These are phyloP conservation scores for Plantago ovata DNA, from an alignment of 257 asterid species.

Conservation along the genomic window DNA sequence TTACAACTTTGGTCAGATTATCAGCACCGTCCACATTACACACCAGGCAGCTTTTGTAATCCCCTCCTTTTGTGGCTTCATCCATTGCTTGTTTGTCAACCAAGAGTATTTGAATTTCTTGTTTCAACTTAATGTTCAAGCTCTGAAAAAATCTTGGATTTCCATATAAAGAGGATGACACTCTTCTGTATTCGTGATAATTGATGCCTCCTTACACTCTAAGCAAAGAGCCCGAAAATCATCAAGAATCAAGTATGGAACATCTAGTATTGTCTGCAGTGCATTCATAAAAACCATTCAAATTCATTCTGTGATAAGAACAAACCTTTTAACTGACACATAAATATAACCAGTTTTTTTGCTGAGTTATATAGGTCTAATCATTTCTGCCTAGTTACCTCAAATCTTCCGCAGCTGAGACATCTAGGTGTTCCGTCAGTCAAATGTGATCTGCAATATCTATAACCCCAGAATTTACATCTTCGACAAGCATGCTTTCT, in stretches of 20 bases:
- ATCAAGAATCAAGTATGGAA: constrained; percentile 66
- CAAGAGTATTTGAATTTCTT: constrained; percentile 80
- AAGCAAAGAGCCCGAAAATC: constrained; percentile 88
- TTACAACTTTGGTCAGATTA: too few species aligned
- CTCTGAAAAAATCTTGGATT: constrained; percentile 95
- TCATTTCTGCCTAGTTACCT: constrained; percentile 39
- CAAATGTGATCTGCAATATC: constrained; percentile 88
- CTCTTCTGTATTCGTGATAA: constrained; percentile 91
- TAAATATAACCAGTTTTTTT: neutral
- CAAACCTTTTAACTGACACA: neutral
- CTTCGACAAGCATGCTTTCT: constrained; percentile 86
- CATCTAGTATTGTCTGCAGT: constrained; percentile 72
- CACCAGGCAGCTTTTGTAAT: too few species aligned
- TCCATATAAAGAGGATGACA: constrained; percentile 94
- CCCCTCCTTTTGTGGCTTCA: constrained; percentile 88
- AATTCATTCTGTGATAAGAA: neutral
- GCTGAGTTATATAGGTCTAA: neutral
- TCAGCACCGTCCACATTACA: constrained; percentile 66
- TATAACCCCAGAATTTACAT: constrained; percentile 91
- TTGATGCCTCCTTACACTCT: constrained; percentile 90
- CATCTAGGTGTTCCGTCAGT: constrained; percentile 91
- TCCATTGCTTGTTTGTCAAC: constrained; percentile 93
- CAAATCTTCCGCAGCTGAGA: constrained; percentile 92
- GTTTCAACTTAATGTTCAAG: constrained; percentile 87
- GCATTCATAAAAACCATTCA: constrained; percentile 22